Conservation (phyloP, 108 stramenopile genomes). For the Cyclotella baltica region DNA sequence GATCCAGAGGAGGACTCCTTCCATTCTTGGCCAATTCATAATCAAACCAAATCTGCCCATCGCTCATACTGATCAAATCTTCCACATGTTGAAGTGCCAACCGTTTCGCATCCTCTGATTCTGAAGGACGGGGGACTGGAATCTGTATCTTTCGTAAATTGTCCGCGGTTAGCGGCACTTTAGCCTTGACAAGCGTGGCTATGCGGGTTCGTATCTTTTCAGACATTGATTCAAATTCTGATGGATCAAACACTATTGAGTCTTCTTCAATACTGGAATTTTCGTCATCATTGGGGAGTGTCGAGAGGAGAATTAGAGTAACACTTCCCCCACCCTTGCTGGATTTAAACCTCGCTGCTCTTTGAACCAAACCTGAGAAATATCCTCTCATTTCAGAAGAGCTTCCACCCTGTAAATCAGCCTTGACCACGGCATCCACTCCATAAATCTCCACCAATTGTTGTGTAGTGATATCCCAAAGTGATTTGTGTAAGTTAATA, state of each 20-base stretch:
- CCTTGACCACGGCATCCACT: slow-evolving; percentile 81
- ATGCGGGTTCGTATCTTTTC: slow-evolving; percentile 75
- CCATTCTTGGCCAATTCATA: slow-evolving; percentile 55
- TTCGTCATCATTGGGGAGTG: slow-evolving; percentile 55
- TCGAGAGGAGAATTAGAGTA: slow-evolving; percentile 73
- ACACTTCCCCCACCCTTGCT: slow-evolving; percentile 83
- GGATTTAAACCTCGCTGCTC: slow-evolving; percentile 84
- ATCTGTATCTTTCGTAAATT: slow-evolving; percentile 85
- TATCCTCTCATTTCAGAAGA: slow-evolving; percentile 89
- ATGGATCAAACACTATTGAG: slow-evolving; percentile 53
- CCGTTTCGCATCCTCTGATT: slow-evolving; percentile 67
- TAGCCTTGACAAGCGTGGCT: slow-evolving; percentile 65
- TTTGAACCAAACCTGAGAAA: slow-evolving; percentile 85
- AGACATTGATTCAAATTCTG: slow-evolving; percentile 73
- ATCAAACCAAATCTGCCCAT: slow-evolving; percentile 89
- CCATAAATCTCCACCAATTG: slow-evolving; percentile 82
- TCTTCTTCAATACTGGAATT: slow-evolving; percentile 30
- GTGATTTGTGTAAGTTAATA: slow-evolving; percentile 79
- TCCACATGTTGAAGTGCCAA: slow-evolving; percentile 86
- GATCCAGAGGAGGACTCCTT: slow-evolving; percentile 81
- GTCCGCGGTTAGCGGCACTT: slow-evolving; percentile 82
- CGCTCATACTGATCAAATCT: slow-evolving; percentile 92
- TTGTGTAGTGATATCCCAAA: slow-evolving; percentile 88
- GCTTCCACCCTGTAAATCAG: slow-evolving; percentile 81
- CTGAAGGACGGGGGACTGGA: slow-evolving; percentile 71